These are phyloP conservation scores for Hyparrhenia diplandra DNA, from an alignment of 176 grass and related monocot genomes.

Conservation along the genomic window DNA sequence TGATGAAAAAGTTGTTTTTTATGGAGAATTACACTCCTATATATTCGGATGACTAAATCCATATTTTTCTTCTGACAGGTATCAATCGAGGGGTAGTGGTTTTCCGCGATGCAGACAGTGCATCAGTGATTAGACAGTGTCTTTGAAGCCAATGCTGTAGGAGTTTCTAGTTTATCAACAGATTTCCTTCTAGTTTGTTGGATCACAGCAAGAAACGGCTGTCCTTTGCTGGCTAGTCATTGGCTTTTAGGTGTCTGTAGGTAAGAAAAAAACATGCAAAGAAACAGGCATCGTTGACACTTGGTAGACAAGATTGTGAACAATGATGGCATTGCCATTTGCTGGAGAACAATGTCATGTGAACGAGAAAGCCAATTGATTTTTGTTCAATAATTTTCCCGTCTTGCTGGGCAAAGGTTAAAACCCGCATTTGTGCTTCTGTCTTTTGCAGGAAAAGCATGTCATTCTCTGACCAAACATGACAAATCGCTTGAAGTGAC, in stretches of 20 bases:
- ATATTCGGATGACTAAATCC: no score
- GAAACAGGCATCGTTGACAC: neutral
- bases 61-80: no score
- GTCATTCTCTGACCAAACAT: neutral
- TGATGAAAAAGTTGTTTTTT: no score
- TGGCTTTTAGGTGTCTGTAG: conserved; percentile 51
- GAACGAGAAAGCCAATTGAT: conserved; percentile 26
- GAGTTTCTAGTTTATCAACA: no score
- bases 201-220: no score
- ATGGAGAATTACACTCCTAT: no score
- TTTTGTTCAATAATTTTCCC: conserved; percentile 9
- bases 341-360: conserved; percentile 6
- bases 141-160: no score
- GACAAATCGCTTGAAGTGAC: neutral
- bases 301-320: conserved; percentile 21
- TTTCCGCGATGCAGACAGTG: no score
- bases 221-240: neutral
- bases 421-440: conserved; percentile 2
- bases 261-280: conserved; percentile 43
- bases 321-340: neutral
- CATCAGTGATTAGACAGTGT: no score
- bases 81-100: no score
- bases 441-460: conserved; percentile 20
- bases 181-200: no score
- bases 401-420: conserved; percentile 15